These are phyloP conservation scores for Fraxinus albicans DNA, from an alignment of 305 asterid species.

Conservation along the genomic window DNA sequence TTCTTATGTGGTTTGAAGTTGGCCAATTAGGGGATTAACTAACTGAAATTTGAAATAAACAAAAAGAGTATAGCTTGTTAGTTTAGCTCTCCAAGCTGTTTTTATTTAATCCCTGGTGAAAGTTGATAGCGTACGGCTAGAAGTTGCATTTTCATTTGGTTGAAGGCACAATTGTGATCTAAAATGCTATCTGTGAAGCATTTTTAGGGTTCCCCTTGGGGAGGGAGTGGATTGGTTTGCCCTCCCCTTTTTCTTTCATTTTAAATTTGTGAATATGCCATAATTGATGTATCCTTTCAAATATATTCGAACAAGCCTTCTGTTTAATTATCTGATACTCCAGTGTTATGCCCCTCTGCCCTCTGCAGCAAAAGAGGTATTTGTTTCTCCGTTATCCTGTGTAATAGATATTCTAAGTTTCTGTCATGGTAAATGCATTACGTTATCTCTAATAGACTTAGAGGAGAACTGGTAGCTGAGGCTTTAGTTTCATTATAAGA, in stretches of 20 bases:
- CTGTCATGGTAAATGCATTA: background rate
- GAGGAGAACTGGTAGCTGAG: background rate
- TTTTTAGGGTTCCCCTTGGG: background rate
- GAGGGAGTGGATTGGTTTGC: background rate
- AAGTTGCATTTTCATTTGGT: background rate
- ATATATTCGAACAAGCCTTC: background rate
- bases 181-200: background rate
- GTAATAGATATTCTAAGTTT: background rate
- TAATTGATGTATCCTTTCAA: background rate
- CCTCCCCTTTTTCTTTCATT: background rate
- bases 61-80: background rate
- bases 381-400: background rate
- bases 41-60: background rate
- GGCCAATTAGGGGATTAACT: background rate
- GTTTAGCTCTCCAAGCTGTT: background rate
- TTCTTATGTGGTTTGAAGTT: background rate
- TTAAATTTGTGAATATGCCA: background rate
- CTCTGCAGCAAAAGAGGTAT: background rate
- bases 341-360: background rate
- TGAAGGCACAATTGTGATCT: background rate
- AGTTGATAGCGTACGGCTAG: background rate
- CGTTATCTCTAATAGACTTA: background rate
- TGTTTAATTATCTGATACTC: background rate
- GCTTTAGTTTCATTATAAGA: background rate
- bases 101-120: background rate